These are phyloP conservation scores for Chloranthus sessilifolius DNA, from an alignment of 164 flowering plant species.

Conservation along the genomic window DNA sequence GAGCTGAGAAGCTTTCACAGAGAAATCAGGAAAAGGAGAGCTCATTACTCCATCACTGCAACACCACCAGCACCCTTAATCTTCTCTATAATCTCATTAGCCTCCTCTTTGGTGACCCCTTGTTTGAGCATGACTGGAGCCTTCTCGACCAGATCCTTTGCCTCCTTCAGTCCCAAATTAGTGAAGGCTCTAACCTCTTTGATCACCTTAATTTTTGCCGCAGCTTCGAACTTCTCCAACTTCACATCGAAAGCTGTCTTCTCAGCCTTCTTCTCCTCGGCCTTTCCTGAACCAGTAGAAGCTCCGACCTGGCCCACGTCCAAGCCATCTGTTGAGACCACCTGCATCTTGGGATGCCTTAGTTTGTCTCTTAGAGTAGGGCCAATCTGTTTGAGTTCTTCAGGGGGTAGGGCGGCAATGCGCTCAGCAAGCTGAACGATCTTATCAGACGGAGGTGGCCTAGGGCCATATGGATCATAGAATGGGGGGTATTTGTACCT, in stretches of 20 bases:
- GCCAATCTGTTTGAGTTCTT: slow-evolving; percentile 22
- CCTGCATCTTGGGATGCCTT: slow-evolving; percentile 40
- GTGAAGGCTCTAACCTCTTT: slow-evolving; percentile 18
- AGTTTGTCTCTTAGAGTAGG: slow-evolving; percentile 41
- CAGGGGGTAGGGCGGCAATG: not conserved
- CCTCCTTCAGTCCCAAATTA: slow-evolving; percentile 15
- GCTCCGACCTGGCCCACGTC: slow-evolving; percentile 18
- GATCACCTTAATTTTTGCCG: slow-evolving; percentile 13
- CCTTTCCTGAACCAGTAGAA: slow-evolving; percentile 3
- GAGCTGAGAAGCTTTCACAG: too few relatives aligned
- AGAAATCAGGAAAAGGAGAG: too few relatives aligned
- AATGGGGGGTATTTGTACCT: slow-evolving; percentile 4
- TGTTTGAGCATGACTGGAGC: slow-evolving; percentile 2
- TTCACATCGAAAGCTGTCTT: slow-evolving; percentile 12
- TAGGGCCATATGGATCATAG: slow-evolving; percentile 6
- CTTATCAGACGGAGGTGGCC: slow-evolving; percentile 29
- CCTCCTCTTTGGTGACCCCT: slow-evolving; percentile 10
- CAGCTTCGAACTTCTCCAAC: slow-evolving; percentile 6
- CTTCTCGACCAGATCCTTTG: slow-evolving; percentile 17
- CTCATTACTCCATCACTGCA: slow-evolving; percentile 61
- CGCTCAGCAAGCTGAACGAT: slow-evolving; percentile 54
- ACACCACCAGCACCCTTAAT: slow-evolving; percentile 53
- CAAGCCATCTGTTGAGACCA: slow-evolving; percentile 5
- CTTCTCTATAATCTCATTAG: slow-evolving; percentile 8
- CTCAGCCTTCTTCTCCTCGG: slow-evolving; percentile 6